A percentile compares a stretch with the other conserved stretches of the same genome.
These are phyloP conservation scores for Phallus indusiatus DNA, from an alignment of 768 basidiomycete species.

Conservation along the genomic window DNA sequence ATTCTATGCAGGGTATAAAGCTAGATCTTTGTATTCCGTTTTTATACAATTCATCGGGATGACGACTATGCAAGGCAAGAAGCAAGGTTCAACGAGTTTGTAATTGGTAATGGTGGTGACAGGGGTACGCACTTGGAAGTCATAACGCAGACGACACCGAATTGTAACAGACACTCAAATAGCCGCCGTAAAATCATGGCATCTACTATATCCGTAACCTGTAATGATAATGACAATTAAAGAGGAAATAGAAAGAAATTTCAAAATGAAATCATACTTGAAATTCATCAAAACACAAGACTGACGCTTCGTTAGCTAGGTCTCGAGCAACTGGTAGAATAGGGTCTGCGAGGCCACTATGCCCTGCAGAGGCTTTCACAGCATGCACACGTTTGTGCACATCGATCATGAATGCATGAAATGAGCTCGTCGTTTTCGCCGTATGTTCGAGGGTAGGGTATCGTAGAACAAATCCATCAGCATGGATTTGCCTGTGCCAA, in stretches of 20 bases:
- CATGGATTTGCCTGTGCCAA: conserved; percentile 98
- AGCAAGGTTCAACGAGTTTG: too few species aligned
- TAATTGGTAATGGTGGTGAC: too few species aligned
- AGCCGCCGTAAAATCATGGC: conserved; percentile 95
- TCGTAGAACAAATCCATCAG: conserved; percentile 97
- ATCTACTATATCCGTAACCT: conserved; percentile 96
- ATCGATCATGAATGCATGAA: conserved; percentile 99
- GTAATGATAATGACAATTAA: neutral
- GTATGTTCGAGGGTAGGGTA: conserved; percentile 58
- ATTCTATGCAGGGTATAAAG: conserved; percentile 90
- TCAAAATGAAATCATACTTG: conserved; percentile 47
- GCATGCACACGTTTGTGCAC: conserved; percentile 89
- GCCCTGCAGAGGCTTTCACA: conserved; percentile 63
- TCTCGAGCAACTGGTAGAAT: conserved; percentile 83
- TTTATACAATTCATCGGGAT: conserved; percentile 96
- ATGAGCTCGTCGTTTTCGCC: conserved; percentile 80
- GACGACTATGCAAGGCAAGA: too few species aligned
- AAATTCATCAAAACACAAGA: conserved; percentile 97
- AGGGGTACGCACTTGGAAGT: conserved; percentile 99
- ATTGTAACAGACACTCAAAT: conserved; percentile 74
- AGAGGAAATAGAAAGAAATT: neutral
- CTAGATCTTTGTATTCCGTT: conserved; percentile 95
- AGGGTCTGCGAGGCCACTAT: conserved; percentile 59
- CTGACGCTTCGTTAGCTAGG: conserved; percentile 70
- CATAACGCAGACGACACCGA: conserved; percentile 90